These are phyloP conservation scores for Diophrys sp. DNA, from an alignment of 73 alveolate genomes.

Conservation along the genomic window DNA sequence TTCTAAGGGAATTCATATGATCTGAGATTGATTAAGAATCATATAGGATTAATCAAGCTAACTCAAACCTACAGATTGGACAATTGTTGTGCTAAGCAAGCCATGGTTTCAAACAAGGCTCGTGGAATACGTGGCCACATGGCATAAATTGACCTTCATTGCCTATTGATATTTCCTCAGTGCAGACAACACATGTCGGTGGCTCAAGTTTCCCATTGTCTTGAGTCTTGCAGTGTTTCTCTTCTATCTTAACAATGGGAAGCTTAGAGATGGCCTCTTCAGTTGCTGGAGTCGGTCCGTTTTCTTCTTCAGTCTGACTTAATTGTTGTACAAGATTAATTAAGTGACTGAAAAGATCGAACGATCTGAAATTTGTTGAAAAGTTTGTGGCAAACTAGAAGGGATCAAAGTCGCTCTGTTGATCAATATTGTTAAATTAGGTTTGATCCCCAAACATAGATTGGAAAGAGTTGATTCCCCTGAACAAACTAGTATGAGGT, in stretches of 20 bases:
- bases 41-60: no score
- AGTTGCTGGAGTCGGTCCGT: constrained; percentile 40
- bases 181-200: constrained; percentile 81
- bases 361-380: constrained; percentile 35
- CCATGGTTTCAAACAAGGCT: constrained; percentile 78
- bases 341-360: constrained; percentile 6
- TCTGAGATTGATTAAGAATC: constrained; percentile 84
- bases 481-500: not conserved
- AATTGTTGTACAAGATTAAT: not conserved
- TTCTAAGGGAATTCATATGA: constrained; percentile 92
- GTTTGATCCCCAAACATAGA: not conserved
- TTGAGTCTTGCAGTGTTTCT: constrained; percentile 71
- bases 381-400: constrained; percentile 32
- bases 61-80: constrained; percentile 79
- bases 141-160: constrained; percentile 66
- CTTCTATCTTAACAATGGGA: constrained; percentile 55
- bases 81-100: constrained; percentile 78
- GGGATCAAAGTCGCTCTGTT: constrained; percentile 15
- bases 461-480: not conserved
- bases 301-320: constrained; percentile 39
- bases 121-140: constrained; percentile 84
- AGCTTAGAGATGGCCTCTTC: constrained; percentile 55
- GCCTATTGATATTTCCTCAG: constrained; percentile 63
- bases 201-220: constrained; percentile 53
- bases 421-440: not conserved